Evolutionary conservation across 495 filamentous ascomycete species (phyloP).

Genomic region (Aspergillus kassunensis): DNA sequence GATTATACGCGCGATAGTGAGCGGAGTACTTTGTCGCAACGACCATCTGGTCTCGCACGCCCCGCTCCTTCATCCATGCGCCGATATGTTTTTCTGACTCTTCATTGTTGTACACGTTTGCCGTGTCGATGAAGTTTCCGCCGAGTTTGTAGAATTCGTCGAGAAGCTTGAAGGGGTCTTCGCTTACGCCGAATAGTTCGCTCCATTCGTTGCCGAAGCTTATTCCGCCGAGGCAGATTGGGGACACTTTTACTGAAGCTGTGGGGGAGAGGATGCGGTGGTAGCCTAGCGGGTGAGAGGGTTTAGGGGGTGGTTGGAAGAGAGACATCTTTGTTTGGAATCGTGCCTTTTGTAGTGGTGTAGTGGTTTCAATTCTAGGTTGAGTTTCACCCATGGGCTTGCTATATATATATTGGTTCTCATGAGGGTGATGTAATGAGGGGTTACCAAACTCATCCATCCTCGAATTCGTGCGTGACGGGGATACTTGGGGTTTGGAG

Average conservation of each 20-base stretch:
- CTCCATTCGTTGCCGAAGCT: conserved; percentile 9
- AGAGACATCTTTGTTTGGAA: not conserved
- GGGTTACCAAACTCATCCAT: no score
- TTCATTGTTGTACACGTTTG: conserved; percentile 7
- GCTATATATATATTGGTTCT: no score
- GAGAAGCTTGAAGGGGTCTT: conserved; percentile 8
- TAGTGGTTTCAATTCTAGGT: no score
- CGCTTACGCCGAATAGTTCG: conserved; percentile 1
- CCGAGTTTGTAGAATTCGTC: conserved; percentile 10
- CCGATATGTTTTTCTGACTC: conserved; percentile 11
- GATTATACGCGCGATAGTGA: conserved; percentile 18
- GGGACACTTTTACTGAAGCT: conserved; percentile 7
- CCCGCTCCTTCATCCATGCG: conserved; percentile 10
- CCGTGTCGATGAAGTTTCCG: conserved; percentile 14
- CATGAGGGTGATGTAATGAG: no score
- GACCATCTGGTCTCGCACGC: conserved; percentile 58
- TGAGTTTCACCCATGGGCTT: no score
- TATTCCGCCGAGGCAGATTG: conserved; percentile 8
- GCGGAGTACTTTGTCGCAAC: conserved; percentile 70
- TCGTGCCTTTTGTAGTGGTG: no score
- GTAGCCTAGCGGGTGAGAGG: not conserved
- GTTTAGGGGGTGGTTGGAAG: not conserved
- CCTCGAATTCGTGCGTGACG: no score
- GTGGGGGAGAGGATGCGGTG: conserved; percentile 11
- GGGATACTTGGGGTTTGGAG: no score